Conservation (phyloP, 2,329 filamentous ascomycete genomes). For the Fusarium praegraminearum region DNA sequence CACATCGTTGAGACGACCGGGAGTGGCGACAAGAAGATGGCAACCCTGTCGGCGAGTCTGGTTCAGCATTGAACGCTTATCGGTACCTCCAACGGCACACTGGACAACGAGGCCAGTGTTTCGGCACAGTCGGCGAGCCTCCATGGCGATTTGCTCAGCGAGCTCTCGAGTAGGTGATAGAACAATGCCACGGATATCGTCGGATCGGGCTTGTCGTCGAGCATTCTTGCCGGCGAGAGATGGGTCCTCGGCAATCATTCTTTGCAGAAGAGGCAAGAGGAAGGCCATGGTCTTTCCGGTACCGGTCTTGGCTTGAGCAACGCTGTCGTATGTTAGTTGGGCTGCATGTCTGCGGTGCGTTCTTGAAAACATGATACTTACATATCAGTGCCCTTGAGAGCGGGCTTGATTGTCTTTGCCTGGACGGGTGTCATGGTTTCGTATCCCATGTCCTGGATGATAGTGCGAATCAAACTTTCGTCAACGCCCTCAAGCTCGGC, state of each 20-base stretch:
- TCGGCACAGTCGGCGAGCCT: slow-evolving; percentile 74
- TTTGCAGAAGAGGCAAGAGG: slow-evolving; percentile 85
- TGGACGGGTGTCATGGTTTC: slow-evolving; percentile 95
- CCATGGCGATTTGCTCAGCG: slow-evolving; percentile 82
- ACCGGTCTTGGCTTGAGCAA: slow-evolving; percentile 96
- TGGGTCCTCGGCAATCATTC: slow-evolving; percentile 75
- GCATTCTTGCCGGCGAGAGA: slow-evolving; percentile 64
- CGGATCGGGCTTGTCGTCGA: slow-evolving; percentile 55
- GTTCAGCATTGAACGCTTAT: slow-evolving; percentile 75
- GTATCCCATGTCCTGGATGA: slow-evolving; percentile 80
- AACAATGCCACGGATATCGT: slow-evolving; percentile 76
- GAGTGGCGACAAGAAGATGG: slow-evolving; percentile 90
- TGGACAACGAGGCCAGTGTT: slow-evolving; percentile 75
- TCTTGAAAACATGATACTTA: slow-evolving; percentile 60
- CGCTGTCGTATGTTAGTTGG: slow-evolving; percentile 56
- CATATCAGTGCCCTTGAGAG: slow-evolving; percentile 85
- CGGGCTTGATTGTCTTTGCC: slow-evolving; percentile 81
- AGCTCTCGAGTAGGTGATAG: slow-evolving; percentile 85
- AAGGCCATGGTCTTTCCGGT: slow-evolving; percentile 98
- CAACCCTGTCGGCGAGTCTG: slow-evolving; percentile 81
- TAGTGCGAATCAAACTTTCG: slow-evolving; percentile 71
- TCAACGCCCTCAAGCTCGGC: slow-evolving; percentile 68
- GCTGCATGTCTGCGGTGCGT: neutral
- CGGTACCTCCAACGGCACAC: slow-evolving; percentile 91
- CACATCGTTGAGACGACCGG: slow-evolving; percentile 87